Evolutionary conservation across 2,329 filamentous ascomycete species (phyloP).

Genomic region (Scedosporium minutisporum): DNA sequence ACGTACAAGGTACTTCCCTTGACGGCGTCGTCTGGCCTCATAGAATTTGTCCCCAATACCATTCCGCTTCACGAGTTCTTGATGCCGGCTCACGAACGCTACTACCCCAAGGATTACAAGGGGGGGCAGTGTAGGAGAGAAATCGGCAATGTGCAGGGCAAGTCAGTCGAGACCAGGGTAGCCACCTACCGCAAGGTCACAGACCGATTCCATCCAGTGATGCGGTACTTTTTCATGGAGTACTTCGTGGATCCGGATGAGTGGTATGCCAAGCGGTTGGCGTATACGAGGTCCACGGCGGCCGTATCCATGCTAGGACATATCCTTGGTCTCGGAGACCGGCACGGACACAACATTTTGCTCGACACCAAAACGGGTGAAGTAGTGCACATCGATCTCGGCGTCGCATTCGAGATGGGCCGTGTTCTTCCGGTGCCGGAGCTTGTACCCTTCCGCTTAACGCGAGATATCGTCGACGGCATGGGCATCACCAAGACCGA

Average conservation of each 20-base stretch:
- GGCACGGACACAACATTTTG: constrained; percentile 94
- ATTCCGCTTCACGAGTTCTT: constrained; percentile 87
- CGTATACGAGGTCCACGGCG: constrained; percentile 87
- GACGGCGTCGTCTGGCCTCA: constrained; percentile 75
- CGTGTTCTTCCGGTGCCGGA: constrained; percentile 92
- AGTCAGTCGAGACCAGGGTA: constrained; percentile 61
- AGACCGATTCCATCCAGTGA: constrained; percentile 79
- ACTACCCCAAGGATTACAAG: constrained; percentile 77
- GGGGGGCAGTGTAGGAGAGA: constrained; percentile 66
- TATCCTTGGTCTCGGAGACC: constrained; percentile 83
- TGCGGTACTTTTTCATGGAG: constrained; percentile 97
- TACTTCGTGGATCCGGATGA: constrained; percentile 88
- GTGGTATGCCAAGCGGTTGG: constrained; percentile 83
- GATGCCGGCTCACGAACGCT: constrained; percentile 79
- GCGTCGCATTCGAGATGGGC: constrained; percentile 93
- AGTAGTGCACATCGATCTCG: constrained; percentile 92
- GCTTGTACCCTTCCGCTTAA: constrained; percentile 89
- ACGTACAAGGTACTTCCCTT: constrained; percentile 96
- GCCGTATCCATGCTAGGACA: constrained; percentile 93
- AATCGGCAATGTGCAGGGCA: constrained; percentile 63
- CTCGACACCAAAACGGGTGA: constrained; percentile 84
- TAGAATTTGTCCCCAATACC: constrained; percentile 94
- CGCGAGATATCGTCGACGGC: constrained; percentile 87
- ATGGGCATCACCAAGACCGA: constrained; percentile 96
- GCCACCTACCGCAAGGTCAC: constrained; percentile 68